Percentiles rank a stretch among this genome's conserved stretches.
Conservation (phyloP, 257 asterid species). For the Fraxinus quadrangulata region DNA sequence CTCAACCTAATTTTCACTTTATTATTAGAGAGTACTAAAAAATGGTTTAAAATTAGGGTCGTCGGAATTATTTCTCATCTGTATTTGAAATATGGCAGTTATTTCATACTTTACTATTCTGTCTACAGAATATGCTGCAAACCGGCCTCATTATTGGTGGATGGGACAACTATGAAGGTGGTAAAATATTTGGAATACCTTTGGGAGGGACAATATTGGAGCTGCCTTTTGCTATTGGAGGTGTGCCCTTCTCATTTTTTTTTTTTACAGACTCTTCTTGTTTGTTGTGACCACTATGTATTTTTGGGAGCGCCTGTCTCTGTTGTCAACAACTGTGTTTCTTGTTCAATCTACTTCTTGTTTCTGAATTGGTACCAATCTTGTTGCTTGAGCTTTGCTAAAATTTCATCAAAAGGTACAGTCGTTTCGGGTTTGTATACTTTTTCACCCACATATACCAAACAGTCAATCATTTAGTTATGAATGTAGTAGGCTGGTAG, state of each 20-base stretch:
- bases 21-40: background rate
- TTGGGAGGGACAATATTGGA: conserved; percentile 92
- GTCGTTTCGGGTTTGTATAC: no score
- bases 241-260: conserved; percentile 37
- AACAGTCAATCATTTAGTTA: background rate
- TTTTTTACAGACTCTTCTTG: background rate
- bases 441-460: background rate
- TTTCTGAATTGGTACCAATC: background rate
- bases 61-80: background rate
- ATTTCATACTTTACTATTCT: background rate
- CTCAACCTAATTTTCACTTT: background rate
- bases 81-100: background rate
- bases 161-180: conserved; percentile 98
- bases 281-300: conserved; percentile 1
- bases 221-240: conserved; percentile 93
- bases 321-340: background rate
- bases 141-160: conserved; percentile 96
- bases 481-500: background rate
- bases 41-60: background rate
- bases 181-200: conserved; percentile 89
- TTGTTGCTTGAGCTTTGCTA: background rate
- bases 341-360: background rate
- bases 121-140: conserved; percentile 76
- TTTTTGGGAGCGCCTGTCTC: background rate
- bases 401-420: background rate